Evolutionary conservation across 441 rosid genomes (phyloP).

Genomic region (Populus hybrid): DNA sequence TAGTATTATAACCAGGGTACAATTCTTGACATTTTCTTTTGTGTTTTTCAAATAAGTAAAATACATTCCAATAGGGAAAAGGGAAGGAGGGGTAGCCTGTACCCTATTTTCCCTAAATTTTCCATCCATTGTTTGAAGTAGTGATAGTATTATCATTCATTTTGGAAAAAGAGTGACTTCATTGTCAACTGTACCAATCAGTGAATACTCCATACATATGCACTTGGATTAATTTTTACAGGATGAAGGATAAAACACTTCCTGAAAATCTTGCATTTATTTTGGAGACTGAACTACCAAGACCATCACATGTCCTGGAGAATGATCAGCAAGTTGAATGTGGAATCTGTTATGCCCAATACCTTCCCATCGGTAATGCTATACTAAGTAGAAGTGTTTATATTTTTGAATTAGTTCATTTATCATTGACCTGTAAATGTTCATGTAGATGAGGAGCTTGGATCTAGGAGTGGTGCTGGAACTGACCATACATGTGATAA

Average conservation of each 20-base stretch:
- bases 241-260: slow-evolving; percentile 51
- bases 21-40: no score
- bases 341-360: slow-evolving; percentile 72
- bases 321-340: slow-evolving; percentile 53
- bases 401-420: not conserved
- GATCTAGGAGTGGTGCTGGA: slow-evolving; percentile 47
- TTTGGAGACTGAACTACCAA: slow-evolving; percentile 50
- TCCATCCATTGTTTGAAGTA: not conserved
- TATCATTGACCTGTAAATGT: slow-evolving; percentile 12
- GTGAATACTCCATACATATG: not conserved
- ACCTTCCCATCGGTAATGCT: slow-evolving; percentile 55
- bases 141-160: not conserved
- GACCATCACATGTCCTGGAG: slow-evolving; percentile 29
- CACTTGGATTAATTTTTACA: slow-evolving; percentile 17
- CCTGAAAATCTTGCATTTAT: slow-evolving; percentile 51
- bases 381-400: not conserved
- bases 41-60: not conserved
- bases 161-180: not conserved
- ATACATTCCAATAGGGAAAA: not conserved
- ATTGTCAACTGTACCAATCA: not conserved
- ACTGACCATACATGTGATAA: slow-evolving; percentile 68
- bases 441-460: slow-evolving; percentile 57
- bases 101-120: not conserved
- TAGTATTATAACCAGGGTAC: not conserved
- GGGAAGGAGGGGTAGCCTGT: not conserved